Evolutionary conservation across 1,139 yeast species (phyloP).

Genomic region (Lodderomyces oxycetoniae): DNA sequence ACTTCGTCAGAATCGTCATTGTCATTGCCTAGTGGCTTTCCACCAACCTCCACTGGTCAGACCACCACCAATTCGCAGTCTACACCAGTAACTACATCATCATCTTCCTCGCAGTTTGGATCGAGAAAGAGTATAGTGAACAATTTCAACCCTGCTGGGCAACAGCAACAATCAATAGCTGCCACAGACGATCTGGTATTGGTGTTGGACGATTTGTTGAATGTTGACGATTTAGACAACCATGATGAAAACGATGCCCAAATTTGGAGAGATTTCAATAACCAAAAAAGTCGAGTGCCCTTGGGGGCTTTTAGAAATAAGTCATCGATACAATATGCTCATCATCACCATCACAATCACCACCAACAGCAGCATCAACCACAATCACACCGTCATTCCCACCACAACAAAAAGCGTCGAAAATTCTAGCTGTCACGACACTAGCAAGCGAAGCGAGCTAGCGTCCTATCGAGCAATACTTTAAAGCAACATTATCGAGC

Average conservation of each 20-base stretch:
- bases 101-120: no score
- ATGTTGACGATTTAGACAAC: constrained; percentile 84
- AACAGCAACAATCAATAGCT: constrained; percentile 5
- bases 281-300: constrained; percentile 62
- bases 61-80: neutral
- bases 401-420: neutral
- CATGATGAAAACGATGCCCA: constrained; percentile 55
- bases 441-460: no score
- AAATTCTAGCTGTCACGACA: no score
- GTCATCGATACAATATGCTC: constrained; percentile 41
- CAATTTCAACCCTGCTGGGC: neutral
- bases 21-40: neutral
- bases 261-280: constrained; percentile 52
- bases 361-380: constrained; percentile 17
- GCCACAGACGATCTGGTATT: constrained; percentile 50
- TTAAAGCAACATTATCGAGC: no score
- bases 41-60: neutral
- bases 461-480: no score
- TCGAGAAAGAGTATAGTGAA: neutral
- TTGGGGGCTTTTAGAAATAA: constrained; percentile 86
- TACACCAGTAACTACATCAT: neutral
- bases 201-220: constrained; percentile 78
- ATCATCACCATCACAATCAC: constrained; percentile 7
- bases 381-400: constrained; percentile 2
- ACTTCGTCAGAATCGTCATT: constrained; percentile 1